These are phyloP conservation scores for Bothriochloa decipiens DNA, from an alignment of 176 grass and related monocot genomes.

Conservation along the genomic window DNA sequence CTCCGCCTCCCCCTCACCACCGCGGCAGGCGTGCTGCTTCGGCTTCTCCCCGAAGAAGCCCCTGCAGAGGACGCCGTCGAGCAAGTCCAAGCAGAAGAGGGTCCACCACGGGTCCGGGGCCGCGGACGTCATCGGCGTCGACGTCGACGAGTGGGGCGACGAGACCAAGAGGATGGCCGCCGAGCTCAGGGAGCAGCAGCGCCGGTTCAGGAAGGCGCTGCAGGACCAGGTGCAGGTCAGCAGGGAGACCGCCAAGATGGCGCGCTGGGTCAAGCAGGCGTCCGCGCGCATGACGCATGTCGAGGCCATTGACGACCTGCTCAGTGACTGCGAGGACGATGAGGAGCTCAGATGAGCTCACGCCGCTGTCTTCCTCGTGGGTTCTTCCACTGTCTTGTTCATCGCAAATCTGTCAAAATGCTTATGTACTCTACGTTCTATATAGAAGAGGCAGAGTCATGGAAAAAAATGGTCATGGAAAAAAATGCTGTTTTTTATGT, in stretches of 20 bases:
- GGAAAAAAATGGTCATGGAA: not conserved
- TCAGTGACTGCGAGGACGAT: conserved; percentile 67
- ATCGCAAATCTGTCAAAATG: not conserved
- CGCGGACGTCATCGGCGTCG: conserved; percentile 41
- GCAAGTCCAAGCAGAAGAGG: conserved; percentile 40
- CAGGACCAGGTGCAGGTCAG: conserved; percentile 77
- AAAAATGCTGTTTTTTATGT: not conserved
- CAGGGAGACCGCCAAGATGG: conserved; percentile 83
- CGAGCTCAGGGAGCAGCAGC: conserved; percentile 74
- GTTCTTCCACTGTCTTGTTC: not conserved
- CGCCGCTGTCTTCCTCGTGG: not conserved
- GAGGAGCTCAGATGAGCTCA: conserved; percentile 65
- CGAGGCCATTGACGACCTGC: conserved; percentile 58
- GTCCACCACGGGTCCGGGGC: conserved; percentile 31
- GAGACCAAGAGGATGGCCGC: conserved; percentile 49
- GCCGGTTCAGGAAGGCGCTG: conserved; percentile 77
- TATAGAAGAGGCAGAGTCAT: not conserved
- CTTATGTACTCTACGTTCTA: not conserved
- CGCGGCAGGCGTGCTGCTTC: conserved; percentile 75
- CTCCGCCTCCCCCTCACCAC: not conserved
- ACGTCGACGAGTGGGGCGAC: conserved; percentile 61
- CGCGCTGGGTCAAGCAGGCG: conserved; percentile 63
- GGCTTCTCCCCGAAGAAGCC: conserved; percentile 70
- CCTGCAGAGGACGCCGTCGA: not conserved
- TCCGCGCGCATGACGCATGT: conserved; percentile 75